Base-by-base conservation (phyloP, 2,329 filamentous ascomycete genomes). In the Emmonsia crescens region DNA sequence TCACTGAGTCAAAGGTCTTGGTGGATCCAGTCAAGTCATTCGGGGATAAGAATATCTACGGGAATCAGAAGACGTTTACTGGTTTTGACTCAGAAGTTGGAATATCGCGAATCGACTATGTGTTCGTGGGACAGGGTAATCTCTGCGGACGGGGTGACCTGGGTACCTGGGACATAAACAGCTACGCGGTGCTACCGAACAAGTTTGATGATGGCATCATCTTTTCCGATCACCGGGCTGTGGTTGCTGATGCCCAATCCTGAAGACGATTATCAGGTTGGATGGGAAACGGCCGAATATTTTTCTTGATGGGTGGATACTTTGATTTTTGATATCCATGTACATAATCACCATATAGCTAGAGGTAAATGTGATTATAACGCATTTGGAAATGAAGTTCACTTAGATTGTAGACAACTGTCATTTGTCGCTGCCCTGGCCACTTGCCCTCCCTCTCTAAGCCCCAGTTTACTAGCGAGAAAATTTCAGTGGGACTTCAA, bases 221-320 rank as follows among this genome's bases (percentile, higher is more conserved):
- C 66, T 76, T 73, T 61, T 84, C 80, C 62, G 83, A 85, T 68
- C 83, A 85, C 68, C 74, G 81, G 56, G 80, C 79, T 54, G 83
- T 85, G 5, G 77, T 85, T 56, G 79, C 78, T 2, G 83, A 85
- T 74, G 70, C 73, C 29, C 46, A 29, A 12, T 29, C 46, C 5
- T 49, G 46, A 49, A 19, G 46, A 6, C 16, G 24, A 49, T 19
- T 19, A 5, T 49, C 14, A 1, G 19, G 52, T 9, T 24, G 2
- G n/a, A 55, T 38, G 4, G 10, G 19, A 6, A 21, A 38, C 4
- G 31, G 6, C 9, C 5, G 31, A 2, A 6, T 21, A 6, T 19
- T 14, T 38, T 55, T 12, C 36, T 38, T 38, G 2, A 12, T 55
- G 31, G 52, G 31, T 33, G n/a, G 52, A 12, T 55, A 21, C n/a